A percentile compares a stretch with the other conserved stretches of the same genome.
Evolutionary conservation across 1,139 yeast species (phyloP).

Genomic region (Lodderomyces oxycetoniae): DNA sequence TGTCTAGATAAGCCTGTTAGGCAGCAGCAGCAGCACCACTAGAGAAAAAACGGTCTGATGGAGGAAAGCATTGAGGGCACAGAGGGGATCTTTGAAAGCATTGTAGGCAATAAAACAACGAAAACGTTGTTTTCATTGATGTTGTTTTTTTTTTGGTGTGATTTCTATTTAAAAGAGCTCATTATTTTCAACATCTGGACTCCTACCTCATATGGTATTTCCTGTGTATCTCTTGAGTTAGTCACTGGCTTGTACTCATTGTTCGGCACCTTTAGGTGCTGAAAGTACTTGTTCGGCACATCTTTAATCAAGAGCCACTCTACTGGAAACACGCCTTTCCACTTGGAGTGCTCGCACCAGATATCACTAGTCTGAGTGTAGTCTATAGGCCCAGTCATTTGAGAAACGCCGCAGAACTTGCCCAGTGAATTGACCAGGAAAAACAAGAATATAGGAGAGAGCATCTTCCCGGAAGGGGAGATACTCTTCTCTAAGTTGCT

Average conservation of each 20-base stretch:
- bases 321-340: constrained; percentile 51
- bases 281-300: constrained; percentile 44
- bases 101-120: constrained; percentile 6
- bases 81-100: no score
- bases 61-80: no score
- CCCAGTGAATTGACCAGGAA: constrained; percentile 61
- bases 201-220: constrained; percentile 42
- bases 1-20: constrained; percentile 66
- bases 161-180: constrained; percentile 26
- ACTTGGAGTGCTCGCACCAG: constrained; percentile 47
- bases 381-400: constrained; percentile 43
- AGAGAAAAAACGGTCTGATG: no score
- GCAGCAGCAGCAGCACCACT: constrained; percentile 31
- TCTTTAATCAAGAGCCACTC: constrained; percentile 51
- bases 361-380: constrained; percentile 34
- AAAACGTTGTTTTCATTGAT: no score
- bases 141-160: no score
- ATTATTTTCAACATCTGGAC: constrained; percentile 46
- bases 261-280: constrained; percentile 38
- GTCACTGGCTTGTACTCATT: constrained; percentile 53
- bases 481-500: constrained; percentile 10
- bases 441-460: constrained; percentile 46
- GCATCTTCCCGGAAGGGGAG: constrained; percentile 18
- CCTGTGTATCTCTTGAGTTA: constrained; percentile 60
- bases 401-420: constrained; percentile 59